These are phyloP conservation scores for Cystobasidiopsis lactophilus DNA, from an alignment of 768 basidiomycete species.

Conservation along the genomic window DNA sequence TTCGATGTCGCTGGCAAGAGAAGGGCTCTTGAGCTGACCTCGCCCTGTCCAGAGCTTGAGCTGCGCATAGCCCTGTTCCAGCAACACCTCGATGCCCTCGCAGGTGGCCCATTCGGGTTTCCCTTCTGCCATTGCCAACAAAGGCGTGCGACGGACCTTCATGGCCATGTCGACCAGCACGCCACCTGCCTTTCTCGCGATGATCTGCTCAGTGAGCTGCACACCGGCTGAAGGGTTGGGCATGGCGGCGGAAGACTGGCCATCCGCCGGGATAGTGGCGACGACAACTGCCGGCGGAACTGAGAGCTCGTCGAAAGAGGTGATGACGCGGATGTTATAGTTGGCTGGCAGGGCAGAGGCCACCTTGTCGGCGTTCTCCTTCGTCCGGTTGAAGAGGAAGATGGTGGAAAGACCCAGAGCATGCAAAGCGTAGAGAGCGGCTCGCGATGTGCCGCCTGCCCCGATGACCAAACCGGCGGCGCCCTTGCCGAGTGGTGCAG, in stretches of 20 bases:
- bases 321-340: constrained; percentile 38
- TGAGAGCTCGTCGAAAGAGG: constrained; percentile 29
- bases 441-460: constrained; percentile 82
- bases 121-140: constrained; percentile 45
- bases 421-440: constrained; percentile 74
- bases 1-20: too few relatives aligned
- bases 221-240: constrained; percentile 24
- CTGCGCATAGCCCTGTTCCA: constrained; percentile 74
- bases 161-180: constrained; percentile 88
- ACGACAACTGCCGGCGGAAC: constrained; percentile 50
- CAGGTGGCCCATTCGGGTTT: constrained; percentile 39
- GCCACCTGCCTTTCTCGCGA: constrained; percentile 37
- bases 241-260: constrained; percentile 25
- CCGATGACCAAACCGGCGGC: constrained; percentile 57
- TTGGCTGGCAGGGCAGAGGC: constrained; percentile 31
- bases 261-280: constrained; percentile 62
- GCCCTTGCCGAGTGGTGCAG: constrained; percentile 4
- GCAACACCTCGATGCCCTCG: constrained; percentile 58
- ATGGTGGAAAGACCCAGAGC: constrained; percentile 44
- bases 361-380: constrained; percentile 46
- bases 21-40: background rate
- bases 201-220: constrained; percentile 37
- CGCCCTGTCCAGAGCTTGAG: constrained; percentile 28
- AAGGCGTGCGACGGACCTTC: constrained; percentile 60
- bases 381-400: constrained; percentile 74